phyloP scores from a whole-genome alignment of 108 stramenopile species.

The Fragilariopsis cylindrus region DNA sequence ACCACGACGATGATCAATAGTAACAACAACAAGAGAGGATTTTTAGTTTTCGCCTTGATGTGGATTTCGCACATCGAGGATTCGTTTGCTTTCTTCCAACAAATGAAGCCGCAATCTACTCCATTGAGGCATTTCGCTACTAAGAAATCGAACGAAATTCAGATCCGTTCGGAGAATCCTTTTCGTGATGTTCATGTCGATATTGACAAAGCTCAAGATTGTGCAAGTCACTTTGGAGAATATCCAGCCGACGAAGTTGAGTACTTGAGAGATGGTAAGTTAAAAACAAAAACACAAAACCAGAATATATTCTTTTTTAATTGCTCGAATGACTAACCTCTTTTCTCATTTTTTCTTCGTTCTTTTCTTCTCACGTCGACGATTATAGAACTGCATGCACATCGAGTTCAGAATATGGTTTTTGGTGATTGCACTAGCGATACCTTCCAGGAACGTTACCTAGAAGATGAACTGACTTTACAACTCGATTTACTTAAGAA shows the following conservation, averaged over 20 bases:
- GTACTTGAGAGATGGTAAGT: slow-evolving; percentile 29
- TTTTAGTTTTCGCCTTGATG: slow-evolving; percentile 1
- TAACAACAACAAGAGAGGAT: neutral
- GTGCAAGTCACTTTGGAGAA: slow-evolving; percentile 32
- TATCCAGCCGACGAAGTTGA: slow-evolving; percentile 25
- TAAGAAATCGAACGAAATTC: neutral
- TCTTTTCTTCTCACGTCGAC: neutral
- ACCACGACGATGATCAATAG: slow-evolving; percentile 7
- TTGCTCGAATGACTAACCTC: neutral
- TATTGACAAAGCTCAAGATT: slow-evolving; percentile 15
- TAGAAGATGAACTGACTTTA: slow-evolving; percentile 30
- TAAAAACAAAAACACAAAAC: neutral
- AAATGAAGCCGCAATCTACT: neutral
- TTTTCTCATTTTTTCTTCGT: neutral
- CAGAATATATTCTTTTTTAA: too few species aligned
- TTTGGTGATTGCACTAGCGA: slow-evolving; percentile 20
- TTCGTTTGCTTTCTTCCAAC: neutral
- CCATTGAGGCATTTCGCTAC: neutral
- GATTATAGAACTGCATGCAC: slow-evolving; percentile 26
- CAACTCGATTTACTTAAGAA: slow-evolving; percentile 27
- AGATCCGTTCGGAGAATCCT: neutral
- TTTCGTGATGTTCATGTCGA: slow-evolving; percentile 12
- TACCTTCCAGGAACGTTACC: slow-evolving; percentile 18
- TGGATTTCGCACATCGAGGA: neutral
- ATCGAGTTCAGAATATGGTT: slow-evolving; percentile 25